Conservation (phyloP, 495 filamentous ascomycete genomes). For the Neurospora intermedia region DNA sequence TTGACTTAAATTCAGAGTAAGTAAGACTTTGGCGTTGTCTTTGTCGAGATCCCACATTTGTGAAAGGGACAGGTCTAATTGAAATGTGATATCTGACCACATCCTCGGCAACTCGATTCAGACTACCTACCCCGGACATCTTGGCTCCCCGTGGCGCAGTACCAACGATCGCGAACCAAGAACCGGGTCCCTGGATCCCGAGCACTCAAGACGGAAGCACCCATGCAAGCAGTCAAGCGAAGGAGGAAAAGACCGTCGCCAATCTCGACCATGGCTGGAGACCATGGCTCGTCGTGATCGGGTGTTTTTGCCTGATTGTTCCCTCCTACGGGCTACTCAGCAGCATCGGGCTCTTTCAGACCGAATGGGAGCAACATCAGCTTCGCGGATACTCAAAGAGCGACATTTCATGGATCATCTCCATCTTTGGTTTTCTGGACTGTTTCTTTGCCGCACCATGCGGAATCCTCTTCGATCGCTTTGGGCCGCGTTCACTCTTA, state of each 20-base stretch:
- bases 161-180: conserved; percentile 1
- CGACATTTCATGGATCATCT: conserved; percentile 23
- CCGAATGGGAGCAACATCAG: conserved; percentile 16
- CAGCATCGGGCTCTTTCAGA: conserved; percentile 20
- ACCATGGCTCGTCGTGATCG: conserved; percentile 18
- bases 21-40: background rate
- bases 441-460: conserved; percentile 13
- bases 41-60: background rate
- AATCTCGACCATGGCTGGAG: conserved; percentile 8
- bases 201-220: background rate
- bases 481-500: conserved; percentile 10
- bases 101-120: background rate
- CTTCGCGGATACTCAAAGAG: conserved; percentile 7
- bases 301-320: conserved; percentile 16
- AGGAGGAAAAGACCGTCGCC: background rate
- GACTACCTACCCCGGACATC: background rate
- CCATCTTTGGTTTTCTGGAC: conserved; percentile 20
- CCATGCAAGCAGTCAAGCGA: background rate
- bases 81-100: conserved; percentile 16
- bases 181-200: conserved; percentile 4
- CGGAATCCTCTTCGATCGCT: conserved; percentile 17
- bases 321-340: conserved; percentile 21
- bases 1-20: background rate
- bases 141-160: background rate
- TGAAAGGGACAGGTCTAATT: background rate